Base-by-base conservation (phyloP, 2,329 filamentous ascomycete genomes). In the Penicillium fuscoglaucum region DNA sequence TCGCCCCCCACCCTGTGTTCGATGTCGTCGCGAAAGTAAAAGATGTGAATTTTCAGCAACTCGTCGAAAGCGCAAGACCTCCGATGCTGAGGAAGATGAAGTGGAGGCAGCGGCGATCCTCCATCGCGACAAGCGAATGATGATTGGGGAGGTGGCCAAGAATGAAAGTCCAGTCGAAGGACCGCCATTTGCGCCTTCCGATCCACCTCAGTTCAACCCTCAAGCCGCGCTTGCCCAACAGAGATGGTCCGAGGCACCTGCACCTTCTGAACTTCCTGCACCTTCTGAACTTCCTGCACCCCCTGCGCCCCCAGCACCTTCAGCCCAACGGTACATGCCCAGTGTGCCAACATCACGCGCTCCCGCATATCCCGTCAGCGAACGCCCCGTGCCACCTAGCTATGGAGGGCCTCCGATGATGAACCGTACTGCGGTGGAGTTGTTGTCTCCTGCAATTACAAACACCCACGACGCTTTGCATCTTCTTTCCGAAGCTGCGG, bases 31-130 rank as follows among this genome's bases (percentile, higher is more conserved):
- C 66, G 95, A 99, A 80, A 91, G 89, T 79, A 98, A 98, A 76
- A 89, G 96, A 70, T 99, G 95, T 80, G 96, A 89, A 83, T 99
- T 99, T 81, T 96, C 92, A 62, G 91, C 92, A 21, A 98, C 93
- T 33, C 85, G 95, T 51, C 87, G 95, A 72, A 98, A 98, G 86
- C 87, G 92, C 72, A 96, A 95, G 82, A 83, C 83, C 48, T 85
- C 79, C 28, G 81, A 79, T 57, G 76, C 74, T 52, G 74, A 72
- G 40, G 64, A 72, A 39, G 63, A 80, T 9, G 77, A 76, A 44
- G 24, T n/a, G 31, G 78, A 79, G 35, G 68, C 72, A 28, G 77
- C 80, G 26, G 70, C 69, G 31, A 67, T 73, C 17, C 70, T 76
- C 21, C 73, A 67, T 82, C 66, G 76, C 58, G 76, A 78, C 62